Percentiles rank a stretch among this genome's conserved stretches.
These are phyloP conservation scores for Nepenthes mirabilis DNA, from an alignment of 148 eudicot species.

Conservation along the genomic window DNA sequence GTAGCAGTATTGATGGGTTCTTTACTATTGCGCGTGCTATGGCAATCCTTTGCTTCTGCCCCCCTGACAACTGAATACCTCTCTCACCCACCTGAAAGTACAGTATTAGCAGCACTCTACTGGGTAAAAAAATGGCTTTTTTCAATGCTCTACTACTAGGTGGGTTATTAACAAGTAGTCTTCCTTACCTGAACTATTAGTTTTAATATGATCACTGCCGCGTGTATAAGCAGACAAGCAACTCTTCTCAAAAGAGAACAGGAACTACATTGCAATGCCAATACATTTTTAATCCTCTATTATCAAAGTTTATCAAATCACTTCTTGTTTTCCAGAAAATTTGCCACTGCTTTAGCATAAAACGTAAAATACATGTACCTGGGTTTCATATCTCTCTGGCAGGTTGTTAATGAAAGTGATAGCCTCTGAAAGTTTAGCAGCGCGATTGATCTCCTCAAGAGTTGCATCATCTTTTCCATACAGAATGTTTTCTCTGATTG, in stretches of 20 bases:
- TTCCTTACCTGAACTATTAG: no score
- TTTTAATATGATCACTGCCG: no score
- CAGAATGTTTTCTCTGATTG: slow-evolving; percentile 5
- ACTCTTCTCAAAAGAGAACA: no score
- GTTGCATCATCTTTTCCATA: slow-evolving; percentile 6
- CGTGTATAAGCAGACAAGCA: no score
- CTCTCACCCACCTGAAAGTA: slow-evolving; percentile 5
- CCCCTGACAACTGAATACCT: slow-evolving; percentile 8
- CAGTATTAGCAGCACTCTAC: background rate
- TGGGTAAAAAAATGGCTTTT: background rate
- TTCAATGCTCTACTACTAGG: background rate
- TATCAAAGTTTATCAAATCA: no score
- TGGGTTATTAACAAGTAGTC: no score
- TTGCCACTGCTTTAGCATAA: background rate
- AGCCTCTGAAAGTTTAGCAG: slow-evolving; percentile 5
- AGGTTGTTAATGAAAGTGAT: slow-evolving; percentile 1
- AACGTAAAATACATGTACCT: background rate
- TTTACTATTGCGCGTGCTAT: slow-evolving; percentile 9
- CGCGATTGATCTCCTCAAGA: background rate
- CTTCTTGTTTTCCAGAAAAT: background rate
- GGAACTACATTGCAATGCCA: no score
- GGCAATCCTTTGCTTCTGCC: slow-evolving; percentile 11
- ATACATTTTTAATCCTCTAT: no score
- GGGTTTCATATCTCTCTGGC: background rate
- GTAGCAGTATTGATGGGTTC: slow-evolving; percentile 6